Conservation (phyloP, 768 basidiomycete species). For the Termitomyces sp. region DNA sequence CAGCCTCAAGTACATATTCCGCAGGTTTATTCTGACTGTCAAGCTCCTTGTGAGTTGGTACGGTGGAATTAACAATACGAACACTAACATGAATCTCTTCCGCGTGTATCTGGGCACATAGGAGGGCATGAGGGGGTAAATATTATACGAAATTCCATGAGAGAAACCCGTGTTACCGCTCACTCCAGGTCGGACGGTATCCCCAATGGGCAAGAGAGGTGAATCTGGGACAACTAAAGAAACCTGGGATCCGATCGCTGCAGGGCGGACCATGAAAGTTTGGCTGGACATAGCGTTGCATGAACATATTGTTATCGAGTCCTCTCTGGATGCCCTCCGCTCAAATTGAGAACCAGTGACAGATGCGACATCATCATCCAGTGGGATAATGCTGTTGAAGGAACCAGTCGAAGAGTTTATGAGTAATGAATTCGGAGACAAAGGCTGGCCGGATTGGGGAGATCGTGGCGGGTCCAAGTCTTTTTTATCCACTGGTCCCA, state of each 20-base stretch:
- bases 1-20: not conserved
- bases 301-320: not conserved
- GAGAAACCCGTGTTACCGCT: not conserved
- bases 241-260: not conserved
- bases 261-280: not conserved
- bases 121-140: conserved; percentile 2
- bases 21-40: not conserved
- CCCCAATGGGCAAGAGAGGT: not conserved
- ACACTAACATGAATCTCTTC: conserved; percentile 3
- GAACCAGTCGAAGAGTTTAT: not conserved
- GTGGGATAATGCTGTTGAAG: not conserved
- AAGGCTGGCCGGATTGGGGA: not conserved
- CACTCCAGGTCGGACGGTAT: not conserved
- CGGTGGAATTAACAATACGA: too few relatives aligned
- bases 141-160: not conserved
- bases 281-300: conserved; percentile 3
- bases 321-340: not conserved
- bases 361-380: not conserved
- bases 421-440: not conserved
- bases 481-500: not conserved
- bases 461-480: not conserved
- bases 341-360: not conserved
- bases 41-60: not conserved
- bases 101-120: conserved; percentile 8
- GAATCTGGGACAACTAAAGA: not conserved